Conservation (phyloP, 805 yeast genomes). For the Spathaspora gorwiae region DNA sequence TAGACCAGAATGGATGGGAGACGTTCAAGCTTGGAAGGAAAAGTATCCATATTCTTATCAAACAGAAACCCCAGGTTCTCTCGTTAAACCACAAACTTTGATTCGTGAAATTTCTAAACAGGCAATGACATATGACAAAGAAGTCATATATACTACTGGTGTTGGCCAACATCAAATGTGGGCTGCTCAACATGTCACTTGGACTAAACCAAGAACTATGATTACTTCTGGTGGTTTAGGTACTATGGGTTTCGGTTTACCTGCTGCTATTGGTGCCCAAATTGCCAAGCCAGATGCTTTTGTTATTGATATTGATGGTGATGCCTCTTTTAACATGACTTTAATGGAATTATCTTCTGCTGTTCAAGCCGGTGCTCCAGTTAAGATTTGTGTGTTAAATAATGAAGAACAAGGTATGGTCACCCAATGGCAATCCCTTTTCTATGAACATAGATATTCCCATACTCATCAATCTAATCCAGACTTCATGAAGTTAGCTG, state of each 20-base stretch:
- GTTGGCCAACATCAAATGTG: slow-evolving; percentile 99
- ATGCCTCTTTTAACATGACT: slow-evolving; percentile 99
- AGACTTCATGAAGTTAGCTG: slow-evolving; percentile 87
- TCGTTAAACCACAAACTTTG: slow-evolving; percentile 90
- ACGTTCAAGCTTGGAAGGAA: slow-evolving; percentile 75
- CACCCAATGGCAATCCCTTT: slow-evolving; percentile 97
- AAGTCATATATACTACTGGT: slow-evolving; percentile 91
- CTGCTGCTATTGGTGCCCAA: slow-evolving; percentile 98
- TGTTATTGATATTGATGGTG: slow-evolving; percentile 97
- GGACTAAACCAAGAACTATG: slow-evolving; percentile 89
- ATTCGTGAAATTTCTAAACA: slow-evolving; percentile 73
- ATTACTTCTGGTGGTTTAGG: slow-evolving; percentile 99
- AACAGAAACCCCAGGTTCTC: slow-evolving; percentile 72
- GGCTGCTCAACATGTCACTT: slow-evolving; percentile 97
- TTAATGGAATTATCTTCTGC: slow-evolving; percentile 90
- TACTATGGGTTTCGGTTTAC: slow-evolving; percentile 97
- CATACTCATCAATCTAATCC: slow-evolving; percentile 97
- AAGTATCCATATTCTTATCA: slow-evolving; percentile 83
- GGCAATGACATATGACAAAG: slow-evolving; percentile 58
- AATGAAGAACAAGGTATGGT: slow-evolving; percentile 99
- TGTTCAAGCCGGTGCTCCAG: slow-evolving; percentile 87
- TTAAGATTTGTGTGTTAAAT: slow-evolving; percentile 83
- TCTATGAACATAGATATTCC: slow-evolving; percentile 95
- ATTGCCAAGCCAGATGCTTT: slow-evolving; percentile 90
- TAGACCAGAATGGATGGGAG: slow-evolving; percentile 77